Evolutionary conservation across 495 filamentous ascomycete genomes (phyloP).

Genomic region (Aspergillus coremiiformis): DNA sequence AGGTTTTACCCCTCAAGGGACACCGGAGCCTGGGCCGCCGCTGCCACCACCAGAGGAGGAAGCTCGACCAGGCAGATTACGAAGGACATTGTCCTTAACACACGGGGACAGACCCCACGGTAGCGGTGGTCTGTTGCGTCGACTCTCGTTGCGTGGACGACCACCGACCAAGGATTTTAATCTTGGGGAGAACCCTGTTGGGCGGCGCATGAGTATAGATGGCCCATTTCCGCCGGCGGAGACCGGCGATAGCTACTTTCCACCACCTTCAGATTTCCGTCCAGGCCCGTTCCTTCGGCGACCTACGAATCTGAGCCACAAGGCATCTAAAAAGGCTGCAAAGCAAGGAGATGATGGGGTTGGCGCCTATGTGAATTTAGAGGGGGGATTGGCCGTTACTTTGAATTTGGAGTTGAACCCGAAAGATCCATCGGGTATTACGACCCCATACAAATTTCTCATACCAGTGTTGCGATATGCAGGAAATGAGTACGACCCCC

Average conservation of each 20-base stretch:
- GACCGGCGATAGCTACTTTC: constrained; percentile 36
- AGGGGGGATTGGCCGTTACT: constrained; percentile 73
- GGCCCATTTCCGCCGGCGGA: constrained; percentile 27
- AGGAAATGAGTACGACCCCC: constrained; percentile 37
- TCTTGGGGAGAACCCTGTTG: constrained; percentile 11
- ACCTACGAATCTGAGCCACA: constrained; percentile 60
- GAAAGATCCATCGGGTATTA: constrained; percentile 80
- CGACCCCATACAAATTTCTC: constrained; percentile 75
- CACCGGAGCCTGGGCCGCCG: constrained; percentile 35
- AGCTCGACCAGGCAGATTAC: constrained; percentile 43
- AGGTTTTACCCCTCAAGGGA: constrained; percentile 59
- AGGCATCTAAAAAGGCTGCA: constrained; percentile 41
- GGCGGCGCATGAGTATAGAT: constrained; percentile 36
- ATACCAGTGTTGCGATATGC: constrained; percentile 65
- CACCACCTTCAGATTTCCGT: constrained; percentile 22
- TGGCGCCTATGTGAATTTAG: constrained; percentile 50
- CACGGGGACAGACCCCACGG: constrained; percentile 43
- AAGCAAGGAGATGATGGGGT: constrained; percentile 37
- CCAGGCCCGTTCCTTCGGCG: constrained; percentile 59
- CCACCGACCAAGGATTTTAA: constrained; percentile 42
- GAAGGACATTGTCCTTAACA: constrained; percentile 57
- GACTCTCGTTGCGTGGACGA: constrained; percentile 39
- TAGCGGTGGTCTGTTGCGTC: constrained; percentile 47
- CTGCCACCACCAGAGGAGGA: constrained; percentile 29
- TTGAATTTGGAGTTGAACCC: constrained; percentile 82